These are phyloP conservation scores for Neotropicomus parvogracilis DNA, from an alignment of 1,284 basidiomycete genomes.

Conservation along the genomic window DNA sequence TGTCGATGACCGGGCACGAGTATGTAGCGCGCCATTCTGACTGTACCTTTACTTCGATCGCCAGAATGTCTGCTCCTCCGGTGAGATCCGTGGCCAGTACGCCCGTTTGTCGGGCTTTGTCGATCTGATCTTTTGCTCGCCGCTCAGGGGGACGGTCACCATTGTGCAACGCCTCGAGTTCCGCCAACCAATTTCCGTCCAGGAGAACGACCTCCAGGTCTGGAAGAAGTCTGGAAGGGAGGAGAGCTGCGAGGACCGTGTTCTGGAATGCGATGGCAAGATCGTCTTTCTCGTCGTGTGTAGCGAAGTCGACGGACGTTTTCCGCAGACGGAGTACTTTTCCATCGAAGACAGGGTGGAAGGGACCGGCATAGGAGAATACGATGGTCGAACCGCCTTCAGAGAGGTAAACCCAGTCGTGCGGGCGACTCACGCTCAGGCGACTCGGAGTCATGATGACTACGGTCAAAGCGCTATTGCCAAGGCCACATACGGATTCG, in stretches of 20 bases:
- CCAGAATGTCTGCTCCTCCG: slow-evolving; percentile 50
- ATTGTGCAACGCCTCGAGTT: slow-evolving; percentile 48
- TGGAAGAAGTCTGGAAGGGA: slow-evolving; percentile 59
- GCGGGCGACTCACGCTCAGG: slow-evolving; percentile 48
- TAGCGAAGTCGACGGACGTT: slow-evolving; percentile 14
- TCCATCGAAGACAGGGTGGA: slow-evolving; percentile 48
- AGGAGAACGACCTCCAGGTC: slow-evolving; percentile 51
- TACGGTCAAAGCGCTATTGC: too few species aligned
- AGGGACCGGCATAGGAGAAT: slow-evolving; percentile 69
- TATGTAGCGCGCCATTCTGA: not conserved
- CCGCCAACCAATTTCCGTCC: slow-evolving; percentile 57
- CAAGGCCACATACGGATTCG: slow-evolving; percentile 15
- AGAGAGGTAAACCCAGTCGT: slow-evolving; percentile 79
- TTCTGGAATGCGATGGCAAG: slow-evolving; percentile 62
- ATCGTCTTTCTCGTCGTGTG: slow-evolving; percentile 42
- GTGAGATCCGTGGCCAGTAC: slow-evolving; percentile 76
- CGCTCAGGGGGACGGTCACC: slow-evolving; percentile 53
- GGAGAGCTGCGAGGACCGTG: slow-evolving; percentile 54
- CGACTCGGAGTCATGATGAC: too few species aligned
- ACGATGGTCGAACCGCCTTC: slow-evolving; percentile 91
- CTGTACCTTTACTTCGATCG: slow-evolving; percentile 84
- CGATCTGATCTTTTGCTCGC: slow-evolving; percentile 53
- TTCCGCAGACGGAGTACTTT: slow-evolving; percentile 78
- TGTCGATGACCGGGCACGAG: not conserved
- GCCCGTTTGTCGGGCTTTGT: slow-evolving; percentile 50